Percentiles rank a stretch among this genome's conserved stretches.
Evolutionary conservation across 441 rosid genomes (phyloP).

Genomic region (Manihot esculenta): DNA sequence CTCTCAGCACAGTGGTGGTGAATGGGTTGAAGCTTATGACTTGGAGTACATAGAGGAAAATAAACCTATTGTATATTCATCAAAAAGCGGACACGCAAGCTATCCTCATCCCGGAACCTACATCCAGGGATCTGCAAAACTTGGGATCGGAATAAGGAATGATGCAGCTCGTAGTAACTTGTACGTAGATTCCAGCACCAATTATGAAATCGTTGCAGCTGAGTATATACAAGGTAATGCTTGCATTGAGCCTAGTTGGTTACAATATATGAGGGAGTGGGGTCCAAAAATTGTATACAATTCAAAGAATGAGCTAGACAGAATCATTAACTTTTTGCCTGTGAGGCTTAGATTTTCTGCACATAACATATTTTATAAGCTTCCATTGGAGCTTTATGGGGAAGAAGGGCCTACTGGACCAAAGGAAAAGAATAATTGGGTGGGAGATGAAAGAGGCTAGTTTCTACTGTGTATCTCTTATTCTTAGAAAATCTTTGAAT

Average conservation of each 20-base stretch:
- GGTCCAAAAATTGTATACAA: slow-evolving; percentile 69
- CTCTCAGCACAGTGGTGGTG: slow-evolving; percentile 91
- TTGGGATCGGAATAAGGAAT: slow-evolving; percentile 74
- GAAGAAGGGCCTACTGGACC: slow-evolving; percentile 97
- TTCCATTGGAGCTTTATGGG: slow-evolving; percentile 70
- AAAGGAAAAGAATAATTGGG: slow-evolving; percentile 90
- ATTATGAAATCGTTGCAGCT: slow-evolving; percentile 64
- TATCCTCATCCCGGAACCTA: slow-evolving; percentile 66
- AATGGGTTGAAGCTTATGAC: slow-evolving; percentile 68
- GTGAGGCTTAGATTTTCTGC: slow-evolving; percentile 36
- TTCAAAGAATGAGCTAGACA: slow-evolving; percentile 64
- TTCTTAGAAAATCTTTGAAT: background rate
- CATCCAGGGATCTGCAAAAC: slow-evolving; percentile 63
- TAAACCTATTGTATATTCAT: slow-evolving; percentile 62
- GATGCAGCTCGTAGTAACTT: slow-evolving; percentile 55
- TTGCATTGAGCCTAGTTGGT: slow-evolving; percentile 65
- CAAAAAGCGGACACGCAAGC: slow-evolving; percentile 73
- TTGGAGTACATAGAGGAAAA: slow-evolving; percentile 67
- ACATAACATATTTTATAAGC: slow-evolving; percentile 43
- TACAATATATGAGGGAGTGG: slow-evolving; percentile 88
- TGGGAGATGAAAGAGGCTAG: slow-evolving; percentile 77
- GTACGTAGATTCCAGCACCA: slow-evolving; percentile 57
- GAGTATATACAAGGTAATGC: slow-evolving; percentile 54
- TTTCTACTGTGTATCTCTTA: background rate
- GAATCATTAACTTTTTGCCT: slow-evolving; percentile 49